phyloP scores from a whole-genome alignment of 257 asterid genomes.

The Ilex aquifolium region DNA sequence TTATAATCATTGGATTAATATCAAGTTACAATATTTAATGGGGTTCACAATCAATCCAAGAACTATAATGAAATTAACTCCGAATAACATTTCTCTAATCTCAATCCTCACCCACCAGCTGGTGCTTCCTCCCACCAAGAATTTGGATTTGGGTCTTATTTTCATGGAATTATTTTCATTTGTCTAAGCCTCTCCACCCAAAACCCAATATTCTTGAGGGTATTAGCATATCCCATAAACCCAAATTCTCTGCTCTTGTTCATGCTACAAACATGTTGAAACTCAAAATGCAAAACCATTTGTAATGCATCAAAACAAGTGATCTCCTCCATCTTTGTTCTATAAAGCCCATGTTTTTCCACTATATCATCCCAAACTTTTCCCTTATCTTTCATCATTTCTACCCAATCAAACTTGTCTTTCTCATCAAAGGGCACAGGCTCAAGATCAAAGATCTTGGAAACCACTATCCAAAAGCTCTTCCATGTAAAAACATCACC shows the following conservation, averaged over 20 bases:
- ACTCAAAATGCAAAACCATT: background rate
- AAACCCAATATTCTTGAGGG: background rate
- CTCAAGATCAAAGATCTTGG: slow-evolving; percentile 1
- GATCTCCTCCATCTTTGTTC: background rate
- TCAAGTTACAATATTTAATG: too few species aligned
- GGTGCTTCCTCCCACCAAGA: background rate
- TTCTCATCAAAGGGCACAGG: slow-evolving; percentile 3
- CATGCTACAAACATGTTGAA: slow-evolving; percentile 13
- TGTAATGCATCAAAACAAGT: slow-evolving; percentile 1
- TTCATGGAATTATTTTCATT: slow-evolving; percentile 4
- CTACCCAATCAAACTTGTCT: background rate
- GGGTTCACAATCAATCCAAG: too few species aligned
- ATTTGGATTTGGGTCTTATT: too few species aligned
- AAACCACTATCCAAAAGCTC: slow-evolving; percentile 4
- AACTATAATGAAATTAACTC: too few species aligned
- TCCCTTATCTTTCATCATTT: slow-evolving; percentile 11
- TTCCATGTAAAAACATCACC: slow-evolving; percentile 11
- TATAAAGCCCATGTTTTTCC: background rate
- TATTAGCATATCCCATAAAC: slow-evolving; percentile 10
- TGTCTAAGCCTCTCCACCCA: slow-evolving; percentile 4
- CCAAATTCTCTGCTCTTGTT: slow-evolving; percentile 16
- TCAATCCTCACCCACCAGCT: too few species aligned
- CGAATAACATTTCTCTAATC: too few species aligned
- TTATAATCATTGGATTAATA: too few species aligned
- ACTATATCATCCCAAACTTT: slow-evolving; percentile 11